These are phyloP conservation scores for Hansenula lynferdii DNA, from an alignment of 1,139 yeast genomes.

Conservation along the genomic window DNA sequence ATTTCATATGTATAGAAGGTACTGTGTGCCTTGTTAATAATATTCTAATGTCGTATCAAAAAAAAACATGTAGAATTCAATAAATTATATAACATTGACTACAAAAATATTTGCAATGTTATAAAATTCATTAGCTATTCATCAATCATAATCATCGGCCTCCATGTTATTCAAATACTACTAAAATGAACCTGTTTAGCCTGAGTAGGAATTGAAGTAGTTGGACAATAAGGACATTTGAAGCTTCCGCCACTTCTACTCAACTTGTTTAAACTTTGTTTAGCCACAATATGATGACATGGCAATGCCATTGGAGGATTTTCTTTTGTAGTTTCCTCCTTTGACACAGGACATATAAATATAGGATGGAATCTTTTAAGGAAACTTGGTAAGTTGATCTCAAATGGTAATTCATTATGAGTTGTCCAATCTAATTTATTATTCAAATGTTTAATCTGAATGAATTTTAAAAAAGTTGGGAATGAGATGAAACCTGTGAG, in stretches of 20 bases:
- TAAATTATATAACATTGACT: too few species aligned
- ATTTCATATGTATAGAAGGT: too few species aligned
- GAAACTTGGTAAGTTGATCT: slow-evolving; percentile 46
- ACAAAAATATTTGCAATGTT: too few species aligned
- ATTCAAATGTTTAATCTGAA: slow-evolving; percentile 39
- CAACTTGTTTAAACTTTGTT: slow-evolving; percentile 40
- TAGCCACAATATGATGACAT: slow-evolving; percentile 59
- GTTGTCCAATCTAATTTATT: slow-evolving; percentile 54
- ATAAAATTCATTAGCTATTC: neutral
- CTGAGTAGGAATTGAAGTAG: slow-evolving; percentile 25
- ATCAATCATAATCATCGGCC: too few species aligned
- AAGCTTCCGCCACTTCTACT: slow-evolving; percentile 37
- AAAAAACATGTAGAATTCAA: too few species aligned
- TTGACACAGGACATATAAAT: slow-evolving; percentile 87
- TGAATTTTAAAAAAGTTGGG: slow-evolving; percentile 67
- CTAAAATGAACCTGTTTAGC: slow-evolving; percentile 27
- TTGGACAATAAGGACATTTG: slow-evolving; percentile 70
- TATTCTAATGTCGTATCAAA: too few species aligned
- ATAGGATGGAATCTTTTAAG: slow-evolving; percentile 68
- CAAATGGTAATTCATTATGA: slow-evolving; percentile 54
- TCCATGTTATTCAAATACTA: neutral
- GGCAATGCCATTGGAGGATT: slow-evolving; percentile 63
- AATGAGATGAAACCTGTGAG: slow-evolving; percentile 70
- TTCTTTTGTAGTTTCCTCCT: slow-evolving; percentile 64
- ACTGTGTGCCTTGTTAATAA: too few species aligned